Percentiles rank a stretch among this genome's conserved stretches.
phyloP scores from a whole-genome alignment of 192 early-diverging fungal genomes.

The Podila epicladia region DNA sequence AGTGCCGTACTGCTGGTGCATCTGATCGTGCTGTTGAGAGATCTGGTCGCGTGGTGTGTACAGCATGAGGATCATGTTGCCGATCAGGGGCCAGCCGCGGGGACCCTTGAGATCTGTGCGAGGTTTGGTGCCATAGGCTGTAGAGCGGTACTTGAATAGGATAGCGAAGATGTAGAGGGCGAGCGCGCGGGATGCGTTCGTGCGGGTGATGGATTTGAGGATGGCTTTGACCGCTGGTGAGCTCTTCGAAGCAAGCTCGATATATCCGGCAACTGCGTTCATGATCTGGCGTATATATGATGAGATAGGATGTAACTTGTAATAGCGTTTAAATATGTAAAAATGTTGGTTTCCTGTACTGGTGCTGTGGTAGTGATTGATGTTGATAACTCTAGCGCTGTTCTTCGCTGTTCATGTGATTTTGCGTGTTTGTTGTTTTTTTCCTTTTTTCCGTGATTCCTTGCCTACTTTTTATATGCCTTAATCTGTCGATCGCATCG shows the following conservation, averaged over 20 bases:
- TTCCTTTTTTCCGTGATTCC: no score
- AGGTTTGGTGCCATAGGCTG: slow-evolving; percentile 18
- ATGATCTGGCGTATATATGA: slow-evolving; percentile 3
- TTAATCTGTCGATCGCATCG: no score
- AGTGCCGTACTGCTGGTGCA: slow-evolving; percentile 13
- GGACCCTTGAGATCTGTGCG: slow-evolving; percentile 41
- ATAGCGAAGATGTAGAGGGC: slow-evolving; percentile 27
- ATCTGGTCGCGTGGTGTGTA: slow-evolving; percentile 6
- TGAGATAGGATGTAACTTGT: no score
- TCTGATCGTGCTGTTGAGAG: slow-evolving; percentile 12
- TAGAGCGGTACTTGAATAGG: slow-evolving; percentile 39
- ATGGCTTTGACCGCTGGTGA: slow-evolving; percentile 15
- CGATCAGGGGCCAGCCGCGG: slow-evolving; percentile 35
- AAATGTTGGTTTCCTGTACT: no score
- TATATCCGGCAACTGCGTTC: slow-evolving; percentile 14
- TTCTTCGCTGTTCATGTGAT: no score
- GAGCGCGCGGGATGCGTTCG: slow-evolving; percentile 15
- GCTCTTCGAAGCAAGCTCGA: slow-evolving; percentile 5
- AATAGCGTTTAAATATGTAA: no score
- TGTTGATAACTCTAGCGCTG: no score
- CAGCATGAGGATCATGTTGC: slow-evolving; percentile 35
- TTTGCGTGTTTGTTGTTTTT: no score
- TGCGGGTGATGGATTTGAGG: slow-evolving; percentile 15
- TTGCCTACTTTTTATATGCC: no score
- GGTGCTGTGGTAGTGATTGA: no score